Conservation (phyloP, 495 filamentous ascomycete species). For the Penicillium flavigenum region DNA sequence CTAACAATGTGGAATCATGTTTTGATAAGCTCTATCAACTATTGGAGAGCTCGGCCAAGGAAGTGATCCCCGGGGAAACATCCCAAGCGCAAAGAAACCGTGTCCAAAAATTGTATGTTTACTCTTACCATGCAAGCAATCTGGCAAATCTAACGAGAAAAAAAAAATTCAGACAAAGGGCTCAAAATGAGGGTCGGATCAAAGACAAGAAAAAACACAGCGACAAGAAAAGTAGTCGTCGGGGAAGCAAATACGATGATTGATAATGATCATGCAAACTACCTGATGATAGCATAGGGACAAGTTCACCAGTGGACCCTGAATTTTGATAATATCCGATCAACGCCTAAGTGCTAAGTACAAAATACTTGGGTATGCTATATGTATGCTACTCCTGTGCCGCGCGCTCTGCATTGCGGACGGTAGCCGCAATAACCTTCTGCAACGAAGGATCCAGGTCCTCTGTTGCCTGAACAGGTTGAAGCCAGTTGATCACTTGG, state of each 20-base stretch:
- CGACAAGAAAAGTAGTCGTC: conserved; percentile 74
- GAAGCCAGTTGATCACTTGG: conserved; percentile 60
- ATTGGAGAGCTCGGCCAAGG: conserved; percentile 52
- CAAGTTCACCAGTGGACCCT: conserved; percentile 13
- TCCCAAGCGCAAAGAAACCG: conserved; percentile 56
- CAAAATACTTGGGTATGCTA: conserved; percentile 12
- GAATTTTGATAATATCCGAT: conserved; percentile 27
- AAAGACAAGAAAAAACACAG: conserved; percentile 74
- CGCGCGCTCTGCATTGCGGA: conserved; percentile 41
- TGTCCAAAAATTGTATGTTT: conserved; percentile 62
- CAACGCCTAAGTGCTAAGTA: conserved; percentile 25
- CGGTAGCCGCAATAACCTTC: conserved; percentile 62
- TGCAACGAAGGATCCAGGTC: conserved; percentile 64
- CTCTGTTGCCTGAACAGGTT: conserved; percentile 51
- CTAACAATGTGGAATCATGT: conserved; percentile 63
- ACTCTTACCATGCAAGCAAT: conserved; percentile 11
- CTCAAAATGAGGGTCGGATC: conserved; percentile 68
- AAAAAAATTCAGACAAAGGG: conserved; percentile 57
- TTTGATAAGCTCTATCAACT: conserved; percentile 60
- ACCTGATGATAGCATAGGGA: not conserved
- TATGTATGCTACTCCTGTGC: conserved; percentile 22
- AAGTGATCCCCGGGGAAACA: conserved; percentile 63
- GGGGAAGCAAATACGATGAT: conserved; percentile 48
- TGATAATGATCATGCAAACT: conserved; percentile 19
- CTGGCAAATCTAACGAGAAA: not conserved